Evolutionary conservation across 495 filamentous ascomycete species (phyloP).

Genomic region (Daldinia loculata): DNA sequence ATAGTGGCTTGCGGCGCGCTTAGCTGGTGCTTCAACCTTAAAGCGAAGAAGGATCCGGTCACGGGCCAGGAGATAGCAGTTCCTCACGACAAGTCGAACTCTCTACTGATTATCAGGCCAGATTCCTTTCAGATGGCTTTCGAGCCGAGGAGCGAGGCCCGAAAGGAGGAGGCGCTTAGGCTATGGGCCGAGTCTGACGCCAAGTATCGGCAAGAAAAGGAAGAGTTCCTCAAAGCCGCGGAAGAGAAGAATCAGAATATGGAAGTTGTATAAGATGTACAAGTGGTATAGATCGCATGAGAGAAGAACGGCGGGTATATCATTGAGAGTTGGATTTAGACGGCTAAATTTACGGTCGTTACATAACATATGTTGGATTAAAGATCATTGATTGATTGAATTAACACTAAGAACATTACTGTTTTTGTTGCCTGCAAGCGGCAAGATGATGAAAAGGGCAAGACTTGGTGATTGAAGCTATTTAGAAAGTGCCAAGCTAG

Average conservation of each 20-base stretch:
- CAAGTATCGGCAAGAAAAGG: slow-evolving; percentile 37
- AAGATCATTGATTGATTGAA: no score
- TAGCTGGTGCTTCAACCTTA: slow-evolving; percentile 61
- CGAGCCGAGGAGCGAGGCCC: slow-evolving; percentile 48
- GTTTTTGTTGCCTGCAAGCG: no score
- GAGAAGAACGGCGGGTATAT: background rate
- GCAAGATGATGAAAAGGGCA: no score
- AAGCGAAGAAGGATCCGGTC: slow-evolving; percentile 45
- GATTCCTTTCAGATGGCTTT: slow-evolving; percentile 54
- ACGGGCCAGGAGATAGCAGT: slow-evolving; percentile 50
- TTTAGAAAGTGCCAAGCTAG: no score
- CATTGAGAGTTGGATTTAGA: slow-evolving; percentile 14
- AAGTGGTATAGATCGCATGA: slow-evolving; percentile 11
- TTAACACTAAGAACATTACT: no score
- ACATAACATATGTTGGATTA: no score
- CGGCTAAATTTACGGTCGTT: slow-evolving; percentile 23
- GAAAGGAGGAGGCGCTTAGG: slow-evolving; percentile 45
- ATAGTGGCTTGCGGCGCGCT: slow-evolving; percentile 56
- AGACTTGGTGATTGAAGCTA: no score
- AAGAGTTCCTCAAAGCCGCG: slow-evolving; percentile 38
- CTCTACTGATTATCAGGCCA: slow-evolving; percentile 55
- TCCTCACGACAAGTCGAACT: slow-evolving; percentile 54
- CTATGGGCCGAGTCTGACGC: slow-evolving; percentile 43
- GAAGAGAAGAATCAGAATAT: background rate
- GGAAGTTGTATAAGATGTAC: slow-evolving; percentile 11